Evolutionary conservation across 2,329 filamentous ascomycete species (phyloP), one percentile per base, ranked within the genome.

Genomic region (Xylariaceae sp.): DNA sequence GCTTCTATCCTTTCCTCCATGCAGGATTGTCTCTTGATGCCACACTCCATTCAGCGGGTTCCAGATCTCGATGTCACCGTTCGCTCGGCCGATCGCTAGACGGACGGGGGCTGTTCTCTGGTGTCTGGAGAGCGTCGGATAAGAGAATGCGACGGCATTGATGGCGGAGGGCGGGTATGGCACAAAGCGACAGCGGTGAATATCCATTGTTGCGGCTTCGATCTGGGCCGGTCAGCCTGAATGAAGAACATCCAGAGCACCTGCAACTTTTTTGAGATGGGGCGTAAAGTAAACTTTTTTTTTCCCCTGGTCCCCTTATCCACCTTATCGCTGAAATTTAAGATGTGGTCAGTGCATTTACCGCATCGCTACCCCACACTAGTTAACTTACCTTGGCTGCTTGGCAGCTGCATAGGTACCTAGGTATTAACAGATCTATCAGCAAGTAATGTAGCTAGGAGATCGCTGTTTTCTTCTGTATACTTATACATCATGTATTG

Each of bases 21-120:
- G 84, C 48, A 98, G 88, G 58, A 93, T 86, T 40, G 86, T 87
- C 78, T 99, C 95, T 72, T 98, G 95, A 62, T 91, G 84, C 95
- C 95, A 99, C 59, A 82, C 79, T 16, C 90, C 91, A 62, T 84
- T 85, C 51, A 87, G 77, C 2, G 93, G 92, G 73, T 96, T 96
- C 95, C 95, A 99, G 63, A 99, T 92, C 76, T 99, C 95, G 66
- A 99, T 95, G 70, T 96, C 91, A 66, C 95, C 95, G 72, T 98
- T 97, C 56, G 91, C 89, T 64, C 95, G 88, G 57, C 95, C 95
- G 67, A 99, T 84, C 1, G 95, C 95, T 52, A 98, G 84, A 65
- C 92, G 86, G 52, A 91, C 81, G 50, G 81, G 86, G 59, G 80
- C 83, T 20, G 82, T 80, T 66, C 75, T 81, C 66, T 71, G 77